These are phyloP conservation scores for Aspergillus pseudotamarii DNA, from an alignment of 2,329 filamentous ascomycete species.

Conservation along the genomic window DNA sequence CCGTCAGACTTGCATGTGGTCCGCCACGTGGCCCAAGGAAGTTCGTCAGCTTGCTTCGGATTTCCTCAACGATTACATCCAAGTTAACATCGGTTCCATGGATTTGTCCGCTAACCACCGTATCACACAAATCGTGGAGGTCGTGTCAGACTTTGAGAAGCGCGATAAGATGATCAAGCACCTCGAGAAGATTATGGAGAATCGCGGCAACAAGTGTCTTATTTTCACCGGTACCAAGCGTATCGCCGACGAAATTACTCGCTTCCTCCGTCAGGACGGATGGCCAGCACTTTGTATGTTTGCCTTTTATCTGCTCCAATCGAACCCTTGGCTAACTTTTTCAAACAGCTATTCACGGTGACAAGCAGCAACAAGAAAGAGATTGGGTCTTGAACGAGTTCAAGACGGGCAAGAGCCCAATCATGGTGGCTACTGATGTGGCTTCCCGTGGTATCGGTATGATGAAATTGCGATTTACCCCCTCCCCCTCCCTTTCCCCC, in stretches of 20 bases:
- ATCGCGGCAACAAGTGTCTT: constrained; percentile 91
- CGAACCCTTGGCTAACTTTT: constrained; percentile 39
- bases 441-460: constrained; percentile 99
- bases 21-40: constrained; percentile 98
- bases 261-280: constrained; percentile 94
- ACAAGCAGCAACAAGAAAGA: constrained; percentile 99
- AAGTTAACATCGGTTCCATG: constrained; percentile 97
- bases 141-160: constrained; percentile 96
- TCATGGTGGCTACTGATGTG: constrained; percentile 99
- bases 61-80: constrained; percentile 93
- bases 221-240: constrained; percentile 88
- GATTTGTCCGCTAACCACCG: constrained; percentile 96
- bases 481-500: constrained; percentile 31
- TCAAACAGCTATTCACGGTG: constrained; percentile 84
- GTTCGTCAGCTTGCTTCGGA: constrained; percentile 88
- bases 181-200: constrained; percentile 96
- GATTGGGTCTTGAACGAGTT: constrained; percentile 99
- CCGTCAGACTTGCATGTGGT: constrained; percentile 99
- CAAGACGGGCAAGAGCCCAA: constrained; percentile 98
- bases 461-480: constrained; percentile 66
- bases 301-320: constrained; percentile 23
- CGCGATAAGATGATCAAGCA: constrained; percentile 97
- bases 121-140: constrained; percentile 97
- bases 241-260: constrained; percentile 95
- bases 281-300: constrained; percentile 93